Evolutionary conservation across 805 yeast species (phyloP).

Genomic region (Starmerella stellata): DNA sequence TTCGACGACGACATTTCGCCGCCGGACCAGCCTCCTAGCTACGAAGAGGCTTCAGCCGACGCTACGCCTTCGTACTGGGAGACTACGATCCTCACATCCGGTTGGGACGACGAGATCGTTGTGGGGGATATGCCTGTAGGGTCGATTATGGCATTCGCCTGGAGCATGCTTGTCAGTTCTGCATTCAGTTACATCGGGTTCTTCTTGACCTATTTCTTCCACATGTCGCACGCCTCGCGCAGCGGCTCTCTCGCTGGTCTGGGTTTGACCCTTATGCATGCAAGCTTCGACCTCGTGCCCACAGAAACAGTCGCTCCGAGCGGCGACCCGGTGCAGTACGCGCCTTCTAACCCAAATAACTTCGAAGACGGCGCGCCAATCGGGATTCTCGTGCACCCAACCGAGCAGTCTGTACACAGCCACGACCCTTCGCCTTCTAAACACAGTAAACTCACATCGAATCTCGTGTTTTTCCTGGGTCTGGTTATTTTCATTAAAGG

Average conservation of each 20-base stretch:
- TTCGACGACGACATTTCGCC: slow-evolving; percentile 18
- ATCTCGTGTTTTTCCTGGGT: slow-evolving; percentile 51
- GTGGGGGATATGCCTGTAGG: slow-evolving; percentile 96
- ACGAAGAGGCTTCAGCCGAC: slow-evolving; percentile 89
- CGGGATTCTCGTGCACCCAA: slow-evolving; percentile 14
- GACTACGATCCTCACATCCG: slow-evolving; percentile 62
- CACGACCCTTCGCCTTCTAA: neutral
- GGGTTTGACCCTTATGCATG: slow-evolving; percentile 63
- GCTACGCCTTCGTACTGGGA: slow-evolving; percentile 96
- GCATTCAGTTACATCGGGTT: slow-evolving; percentile 91
- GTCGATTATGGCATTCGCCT: slow-evolving; percentile 62
- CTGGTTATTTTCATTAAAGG: slow-evolving; percentile 46
- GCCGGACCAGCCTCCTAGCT: slow-evolving; percentile 58
- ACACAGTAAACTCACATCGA: slow-evolving; percentile 10
- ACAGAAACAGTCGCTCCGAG: slow-evolving; percentile 20
- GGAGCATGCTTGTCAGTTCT: slow-evolving; percentile 80
- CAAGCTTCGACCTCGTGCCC: slow-evolving; percentile 44
- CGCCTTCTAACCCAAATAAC: slow-evolving; percentile 41
- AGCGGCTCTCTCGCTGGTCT: slow-evolving; percentile 88
- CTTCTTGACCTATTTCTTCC: slow-evolving; percentile 70
- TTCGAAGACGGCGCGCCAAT: slow-evolving; percentile 26
- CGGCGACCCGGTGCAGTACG: slow-evolving; percentile 26
- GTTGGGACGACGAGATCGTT: slow-evolving; percentile 65
- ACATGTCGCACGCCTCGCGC: slow-evolving; percentile 93
- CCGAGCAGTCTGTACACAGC: slow-evolving; percentile 4